Evolutionary conservation across 192 early-diverging fungal genomes (phyloP), one percentile per base, ranked within the genome.

Genomic region (Podila epicladia): DNA sequence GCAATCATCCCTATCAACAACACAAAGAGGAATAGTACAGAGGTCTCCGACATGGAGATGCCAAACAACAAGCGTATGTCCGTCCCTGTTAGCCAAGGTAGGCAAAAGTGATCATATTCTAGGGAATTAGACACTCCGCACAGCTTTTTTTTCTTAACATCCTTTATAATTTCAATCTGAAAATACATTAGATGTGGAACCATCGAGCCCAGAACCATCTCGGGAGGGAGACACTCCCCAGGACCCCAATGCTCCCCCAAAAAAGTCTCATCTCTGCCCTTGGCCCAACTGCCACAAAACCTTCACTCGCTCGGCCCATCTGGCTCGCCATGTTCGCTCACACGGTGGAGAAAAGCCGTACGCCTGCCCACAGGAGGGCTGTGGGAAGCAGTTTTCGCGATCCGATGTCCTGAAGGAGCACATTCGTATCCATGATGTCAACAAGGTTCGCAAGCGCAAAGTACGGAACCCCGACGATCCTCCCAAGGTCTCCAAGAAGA

Each of bases 311-410:
- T 75, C 82, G 5, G 82, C 73, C 20, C 73, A 97, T 78, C 86
- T 95, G 49, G 95, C 95, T 72, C 92, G 96, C 45, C 93, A 94
- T 72, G 85, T 89, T 70, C 90, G 91, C 57, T 75, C 93, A 19
- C 94, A 95, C 62, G 89, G 90, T n/a, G 92, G 92, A n/a, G 85
- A 91, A 58, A 91, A 91, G 82, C 94, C 94, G 19, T 92, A 89
- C 74, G 87, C 83, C 22, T 95, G 94, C 64, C 66, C 71, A 4
- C 77, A 80, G 4, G 84, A 85, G 11, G 75, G 87, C 35, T 95
- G 94, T 69, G 85, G 86, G 9, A 91, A 92, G 13, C 75, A 84
- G 29, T 95, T 95, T 84, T 92, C 93, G 17, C 90, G 94, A 0
- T 85, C 92, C 57, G 94, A 95, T 74, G 93, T 93, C 55, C 82